Conservation (phyloP, 2,329 filamentous ascomycete species). For the Phoma sp. region DNA sequence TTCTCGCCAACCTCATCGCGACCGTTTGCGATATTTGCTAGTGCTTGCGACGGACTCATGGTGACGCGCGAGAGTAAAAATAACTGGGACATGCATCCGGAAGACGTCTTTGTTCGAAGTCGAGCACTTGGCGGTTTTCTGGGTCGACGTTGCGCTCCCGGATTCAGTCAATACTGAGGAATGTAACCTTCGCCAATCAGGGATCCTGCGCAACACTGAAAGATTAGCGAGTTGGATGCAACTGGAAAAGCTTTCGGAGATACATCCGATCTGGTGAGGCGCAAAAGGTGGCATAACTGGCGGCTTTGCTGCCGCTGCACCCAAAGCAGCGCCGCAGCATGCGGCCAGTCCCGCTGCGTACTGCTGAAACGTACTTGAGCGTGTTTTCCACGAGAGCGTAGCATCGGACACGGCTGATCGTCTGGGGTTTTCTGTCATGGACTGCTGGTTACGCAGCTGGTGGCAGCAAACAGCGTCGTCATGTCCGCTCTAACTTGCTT, state of each 20-base stretch:
- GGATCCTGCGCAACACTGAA: conserved; percentile 8
- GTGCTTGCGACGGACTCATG: not conserved
- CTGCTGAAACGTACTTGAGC: conserved; percentile 8
- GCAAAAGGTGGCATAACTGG: not conserved
- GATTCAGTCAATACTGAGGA: conserved; percentile 14
- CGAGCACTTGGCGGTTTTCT: conserved; percentile 7
- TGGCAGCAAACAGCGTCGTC: conserved; percentile 4
- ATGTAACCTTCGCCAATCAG: conserved; percentile 13
- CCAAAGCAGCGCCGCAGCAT: conserved; percentile 5
- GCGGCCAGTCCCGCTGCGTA: conserved; percentile 13
- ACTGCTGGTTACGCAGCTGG: conserved; percentile 2
- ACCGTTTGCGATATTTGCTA: conserved; percentile 17
- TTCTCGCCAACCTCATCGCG: not conserved
- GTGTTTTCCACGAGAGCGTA: conserved; percentile 5
- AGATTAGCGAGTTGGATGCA: not conserved
- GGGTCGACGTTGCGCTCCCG: conserved; percentile 16
- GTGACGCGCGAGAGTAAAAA: conserved; percentile 8
- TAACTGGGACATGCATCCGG: conserved; percentile 13
- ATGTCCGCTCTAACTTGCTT: conserved; percentile 1
- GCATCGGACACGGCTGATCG: not conserved
- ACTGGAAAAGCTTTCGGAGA: conserved; percentile 3
- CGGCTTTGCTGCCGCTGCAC: conserved; percentile 8
- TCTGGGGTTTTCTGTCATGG: conserved; percentile 1
- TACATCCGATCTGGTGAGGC: not conserved
- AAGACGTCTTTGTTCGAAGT: conserved; percentile 14